Evolutionary conservation across 2,329 filamentous ascomycete genomes (phyloP).

Genomic region (Fusarium tricinctum): DNA sequence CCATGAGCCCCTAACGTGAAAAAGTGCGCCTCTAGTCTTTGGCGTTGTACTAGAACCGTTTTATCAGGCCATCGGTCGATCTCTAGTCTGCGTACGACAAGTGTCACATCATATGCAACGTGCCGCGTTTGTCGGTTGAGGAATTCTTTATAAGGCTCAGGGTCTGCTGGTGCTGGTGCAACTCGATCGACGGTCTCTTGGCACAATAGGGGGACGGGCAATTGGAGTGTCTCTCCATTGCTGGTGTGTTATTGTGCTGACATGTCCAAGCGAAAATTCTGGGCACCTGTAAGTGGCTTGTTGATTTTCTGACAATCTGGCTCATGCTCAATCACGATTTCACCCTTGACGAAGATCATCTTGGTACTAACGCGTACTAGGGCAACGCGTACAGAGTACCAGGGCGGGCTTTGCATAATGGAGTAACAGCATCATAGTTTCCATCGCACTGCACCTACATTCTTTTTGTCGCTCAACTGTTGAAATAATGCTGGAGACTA

Average conservation of each 20-base stretch:
- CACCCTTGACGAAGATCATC: background rate
- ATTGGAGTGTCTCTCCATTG: background rate
- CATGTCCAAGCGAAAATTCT: constrained; percentile 4
- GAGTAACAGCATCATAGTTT: background rate
- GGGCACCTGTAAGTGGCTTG: background rate
- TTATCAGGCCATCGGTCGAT: constrained; percentile 27
- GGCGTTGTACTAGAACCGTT: constrained; percentile 21
- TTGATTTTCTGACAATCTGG: background rate
- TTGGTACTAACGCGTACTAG: background rate
- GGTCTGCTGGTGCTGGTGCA: constrained; percentile 1
- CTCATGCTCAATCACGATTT: background rate
- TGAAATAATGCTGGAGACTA: background rate
- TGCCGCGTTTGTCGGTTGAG: constrained; percentile 1
- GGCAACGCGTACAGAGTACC: background rate
- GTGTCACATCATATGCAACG: constrained; percentile 13
- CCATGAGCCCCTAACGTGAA: constrained; percentile 6
- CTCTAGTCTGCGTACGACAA: background rate
- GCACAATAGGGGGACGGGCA: background rate
- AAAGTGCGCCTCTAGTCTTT: constrained; percentile 3
- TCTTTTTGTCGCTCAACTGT: constrained; percentile 2
- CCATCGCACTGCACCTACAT: background rate
- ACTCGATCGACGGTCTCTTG: constrained; percentile 12
- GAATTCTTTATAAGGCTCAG: constrained; percentile 19
- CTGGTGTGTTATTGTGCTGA: constrained; percentile 18
- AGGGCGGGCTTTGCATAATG: background rate